phyloP scores from a whole-genome alignment of 2,329 filamentous ascomycete species.

The Penicillium sp. region DNA sequence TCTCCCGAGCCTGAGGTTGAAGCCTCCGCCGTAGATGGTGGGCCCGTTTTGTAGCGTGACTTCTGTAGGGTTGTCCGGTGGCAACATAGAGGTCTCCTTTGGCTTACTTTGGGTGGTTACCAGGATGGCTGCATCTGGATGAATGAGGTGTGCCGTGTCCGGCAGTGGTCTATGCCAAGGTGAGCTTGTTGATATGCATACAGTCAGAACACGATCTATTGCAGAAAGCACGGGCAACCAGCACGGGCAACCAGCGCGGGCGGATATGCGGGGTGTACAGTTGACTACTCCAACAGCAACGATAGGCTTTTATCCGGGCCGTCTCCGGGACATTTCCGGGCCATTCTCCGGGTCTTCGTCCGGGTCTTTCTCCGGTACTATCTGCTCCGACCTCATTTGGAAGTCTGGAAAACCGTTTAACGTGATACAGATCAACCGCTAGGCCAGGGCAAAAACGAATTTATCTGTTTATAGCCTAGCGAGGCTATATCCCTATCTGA shows the following conservation, averaged over 20 bases:
- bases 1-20: too few relatives aligned
- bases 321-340: neutral
- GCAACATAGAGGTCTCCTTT: too few relatives aligned
- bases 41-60: too few relatives aligned
- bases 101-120: too few relatives aligned
- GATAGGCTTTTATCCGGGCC: neutral
- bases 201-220: neutral
- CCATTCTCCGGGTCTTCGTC: neutral
- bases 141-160: neutral
- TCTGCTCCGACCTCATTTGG: neutral
- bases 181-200: neutral
- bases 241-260: neutral
- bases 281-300: neutral
- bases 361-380: neutral
- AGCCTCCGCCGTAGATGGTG: too few relatives aligned
- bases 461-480: neutral
- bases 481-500: too few relatives aligned
- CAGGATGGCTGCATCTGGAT: too few relatives aligned
- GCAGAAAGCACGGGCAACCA: neutral
- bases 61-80: too few relatives aligned
- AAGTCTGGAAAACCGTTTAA: neutral
- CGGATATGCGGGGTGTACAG: neutral
- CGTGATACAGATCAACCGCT: too few relatives aligned
- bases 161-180: neutral
- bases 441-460: too few relatives aligned